These are phyloP conservation scores for Juglanconis oblonga DNA, from an alignment of 2,329 filamentous ascomycete genomes.

Conservation along the genomic window DNA sequence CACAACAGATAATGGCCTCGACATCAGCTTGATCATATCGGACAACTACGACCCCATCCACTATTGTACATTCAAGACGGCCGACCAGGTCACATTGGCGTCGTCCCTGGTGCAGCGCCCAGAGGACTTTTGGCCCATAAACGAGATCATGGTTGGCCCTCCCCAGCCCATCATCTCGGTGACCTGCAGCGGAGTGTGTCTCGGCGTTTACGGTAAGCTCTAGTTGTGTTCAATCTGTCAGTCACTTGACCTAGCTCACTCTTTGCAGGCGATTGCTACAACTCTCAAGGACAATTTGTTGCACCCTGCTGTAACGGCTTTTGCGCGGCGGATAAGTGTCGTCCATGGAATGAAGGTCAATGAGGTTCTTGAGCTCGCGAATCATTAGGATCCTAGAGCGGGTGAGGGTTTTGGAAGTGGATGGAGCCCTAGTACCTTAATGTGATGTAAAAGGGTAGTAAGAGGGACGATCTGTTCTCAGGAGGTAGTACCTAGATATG, in stretches of 20 bases:
- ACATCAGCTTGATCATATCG: constrained; percentile 6
- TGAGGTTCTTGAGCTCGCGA: not conserved
- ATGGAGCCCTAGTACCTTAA: too few relatives aligned
- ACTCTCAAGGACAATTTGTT: not conserved
- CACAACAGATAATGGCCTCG: constrained; percentile 6
- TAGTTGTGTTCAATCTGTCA: not conserved
- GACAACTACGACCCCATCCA: constrained; percentile 2
- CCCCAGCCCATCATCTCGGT: constrained; percentile 11
- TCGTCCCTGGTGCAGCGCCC: constrained; percentile 6
- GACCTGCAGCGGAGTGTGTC: constrained; percentile 3
- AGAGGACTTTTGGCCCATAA: constrained; percentile 12
- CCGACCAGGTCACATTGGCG: not conserved
- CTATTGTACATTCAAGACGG: constrained; percentile 13
- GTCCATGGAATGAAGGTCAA: not conserved
- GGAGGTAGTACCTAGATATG: too few relatives aligned
- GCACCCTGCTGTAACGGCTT: constrained; percentile 16
- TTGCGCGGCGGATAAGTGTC: constrained; percentile 13
- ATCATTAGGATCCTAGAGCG: not conserved
- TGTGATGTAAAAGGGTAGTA: too few relatives aligned
- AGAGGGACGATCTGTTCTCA: too few relatives aligned
- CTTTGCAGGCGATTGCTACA: constrained; percentile 1
- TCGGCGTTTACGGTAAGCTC: constrained; percentile 9
- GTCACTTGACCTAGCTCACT: not conserved
- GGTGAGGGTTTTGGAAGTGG: too few relatives aligned
- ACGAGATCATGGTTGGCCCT: constrained; percentile 9